A percentile compares a stretch with the other conserved stretches of the same genome.
These are phyloP conservation scores for Kandelia obovata DNA, from an alignment of 345 rosid species.

Conservation along the genomic window DNA sequence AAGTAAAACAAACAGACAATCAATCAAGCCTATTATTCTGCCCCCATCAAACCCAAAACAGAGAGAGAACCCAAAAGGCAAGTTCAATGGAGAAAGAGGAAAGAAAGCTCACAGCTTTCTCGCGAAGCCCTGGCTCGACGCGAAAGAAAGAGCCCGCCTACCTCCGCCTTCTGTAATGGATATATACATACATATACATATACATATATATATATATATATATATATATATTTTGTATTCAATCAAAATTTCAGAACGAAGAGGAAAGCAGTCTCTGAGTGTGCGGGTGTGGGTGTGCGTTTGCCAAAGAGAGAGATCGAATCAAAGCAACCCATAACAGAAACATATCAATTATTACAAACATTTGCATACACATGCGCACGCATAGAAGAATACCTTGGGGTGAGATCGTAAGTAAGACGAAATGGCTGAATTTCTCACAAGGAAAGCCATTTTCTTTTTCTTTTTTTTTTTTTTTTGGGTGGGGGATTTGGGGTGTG, in stretches of 20 bases:
- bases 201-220: not conserved
- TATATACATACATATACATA: too few relatives aligned
- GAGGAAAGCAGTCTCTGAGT: too few relatives aligned
- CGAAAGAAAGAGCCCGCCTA: conserved; percentile 28
- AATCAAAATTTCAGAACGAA: not conserved
- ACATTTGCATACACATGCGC: too few relatives aligned
- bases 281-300: not conserved
- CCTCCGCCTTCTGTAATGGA: conserved; percentile 37
- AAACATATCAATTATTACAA: not conserved
- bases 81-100: not conserved
- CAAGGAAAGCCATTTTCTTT: conserved; percentile 55
- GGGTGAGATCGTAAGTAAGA: conserved; percentile 54
- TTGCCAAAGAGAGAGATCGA: not conserved
- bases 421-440: conserved; percentile 39
- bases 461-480: not conserved
- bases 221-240: not conserved
- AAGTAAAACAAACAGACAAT: too few relatives aligned
- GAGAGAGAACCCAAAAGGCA: too few relatives aligned
- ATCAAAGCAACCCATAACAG: conserved; percentile 1
- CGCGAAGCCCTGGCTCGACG: conserved; percentile 80
- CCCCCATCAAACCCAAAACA: too few relatives aligned
- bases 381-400: conserved; percentile 38
- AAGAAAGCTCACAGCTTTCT: conserved; percentile 68
- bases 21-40: too few relatives aligned
- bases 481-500: too few relatives aligned